A percentile compares a stretch with the other conserved stretches of the same genome.
Conservation (phyloP, 345 rosid species). For the Eucalyptus cloeziana region DNA sequence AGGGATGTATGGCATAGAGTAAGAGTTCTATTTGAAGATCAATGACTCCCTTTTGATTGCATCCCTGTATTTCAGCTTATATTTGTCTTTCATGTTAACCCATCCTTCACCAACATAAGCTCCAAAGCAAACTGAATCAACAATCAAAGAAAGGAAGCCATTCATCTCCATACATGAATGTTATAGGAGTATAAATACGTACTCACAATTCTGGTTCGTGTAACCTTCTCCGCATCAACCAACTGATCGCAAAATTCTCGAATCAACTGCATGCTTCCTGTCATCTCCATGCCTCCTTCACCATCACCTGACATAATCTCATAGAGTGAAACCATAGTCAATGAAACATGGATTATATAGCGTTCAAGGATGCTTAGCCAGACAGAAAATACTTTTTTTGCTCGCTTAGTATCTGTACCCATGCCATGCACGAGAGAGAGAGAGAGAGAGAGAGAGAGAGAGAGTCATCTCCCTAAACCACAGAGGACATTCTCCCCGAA, state of each 20-base stretch:
- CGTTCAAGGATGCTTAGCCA: background rate
- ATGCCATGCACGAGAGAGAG: background rate
- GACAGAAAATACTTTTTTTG: background rate
- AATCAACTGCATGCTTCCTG: constrained; percentile 74
- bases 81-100: background rate
- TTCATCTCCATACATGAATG: background rate
- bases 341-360: background rate
- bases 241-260: constrained; percentile 69
- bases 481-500: background rate
- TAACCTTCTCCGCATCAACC: constrained; percentile 39
- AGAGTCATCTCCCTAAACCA: background rate
- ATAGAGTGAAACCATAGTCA: background rate
- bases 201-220: constrained; percentile 67
- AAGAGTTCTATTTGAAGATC: background rate
- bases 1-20: background rate
- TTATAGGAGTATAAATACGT: background rate
- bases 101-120: background rate
- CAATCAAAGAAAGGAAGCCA: background rate
- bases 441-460: no score
- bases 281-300: constrained; percentile 95
- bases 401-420: background rate
- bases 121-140: background rate
- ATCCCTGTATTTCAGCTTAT: background rate
- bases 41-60: background rate
- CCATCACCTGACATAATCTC: constrained; percentile 51